These are phyloP conservation scores for Beauveria medogensis DNA, from an alignment of 2,329 filamentous ascomycete species.

Conservation along the genomic window DNA sequence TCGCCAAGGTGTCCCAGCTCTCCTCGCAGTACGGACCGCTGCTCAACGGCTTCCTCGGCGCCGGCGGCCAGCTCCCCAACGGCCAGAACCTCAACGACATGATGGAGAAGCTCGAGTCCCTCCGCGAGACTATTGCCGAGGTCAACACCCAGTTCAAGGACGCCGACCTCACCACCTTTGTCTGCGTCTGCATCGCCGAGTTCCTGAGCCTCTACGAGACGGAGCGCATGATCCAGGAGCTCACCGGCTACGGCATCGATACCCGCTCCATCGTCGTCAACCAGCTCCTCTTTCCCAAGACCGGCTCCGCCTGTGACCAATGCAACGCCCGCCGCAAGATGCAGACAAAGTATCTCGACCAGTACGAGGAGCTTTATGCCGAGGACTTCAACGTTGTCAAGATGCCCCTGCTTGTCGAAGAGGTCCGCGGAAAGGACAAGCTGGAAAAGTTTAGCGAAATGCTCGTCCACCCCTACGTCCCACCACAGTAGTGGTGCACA, in stretches of 20 bases:
- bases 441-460: constrained; percentile 85
- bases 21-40: constrained; percentile 93
- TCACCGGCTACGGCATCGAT: constrained; percentile 87
- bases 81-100: constrained; percentile 90
- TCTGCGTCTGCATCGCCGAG: constrained; percentile 97
- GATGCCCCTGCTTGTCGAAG: constrained; percentile 93
- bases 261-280: constrained; percentile 98
- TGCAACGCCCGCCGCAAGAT: constrained; percentile 92
- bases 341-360: constrained; percentile 98
- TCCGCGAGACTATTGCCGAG: constrained; percentile 87
- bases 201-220: constrained; percentile 97
- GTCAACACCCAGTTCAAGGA: constrained; percentile 99
- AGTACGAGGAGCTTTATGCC: constrained; percentile 97
- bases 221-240: constrained; percentile 98
- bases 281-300: constrained; percentile 87
- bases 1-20: constrained; percentile 93
- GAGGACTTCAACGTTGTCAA: constrained; percentile 95
- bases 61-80: constrained; percentile 67
- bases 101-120: constrained; percentile 86
- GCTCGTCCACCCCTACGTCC: constrained; percentile 68
- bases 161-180: constrained; percentile 88
- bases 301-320: constrained; percentile 81
- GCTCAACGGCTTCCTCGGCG: constrained; percentile 84
- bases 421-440: constrained; percentile 91
- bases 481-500: constrained; percentile 41